phyloP scores from a whole-genome alignment of 768 basidiomycete genomes.

The Tephrocybe sp. region DNA sequence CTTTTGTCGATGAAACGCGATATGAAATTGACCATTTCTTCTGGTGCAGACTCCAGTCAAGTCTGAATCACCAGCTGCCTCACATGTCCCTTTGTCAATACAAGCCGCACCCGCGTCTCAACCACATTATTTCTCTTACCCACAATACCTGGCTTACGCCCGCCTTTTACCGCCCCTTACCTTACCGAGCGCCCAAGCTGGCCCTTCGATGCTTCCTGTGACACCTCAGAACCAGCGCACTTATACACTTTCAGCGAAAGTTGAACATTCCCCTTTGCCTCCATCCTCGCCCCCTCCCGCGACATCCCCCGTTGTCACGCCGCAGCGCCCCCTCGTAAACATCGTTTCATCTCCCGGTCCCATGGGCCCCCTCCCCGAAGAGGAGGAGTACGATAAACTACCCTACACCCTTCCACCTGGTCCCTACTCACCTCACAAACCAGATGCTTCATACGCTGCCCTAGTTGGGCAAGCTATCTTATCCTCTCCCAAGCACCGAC shows the following conservation, averaged over 20 bases:
- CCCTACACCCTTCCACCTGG: constrained; percentile 83
- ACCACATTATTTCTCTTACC: constrained; percentile 36
- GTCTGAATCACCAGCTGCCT: constrained; percentile 47
- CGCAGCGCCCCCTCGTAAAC: constrained; percentile 59
- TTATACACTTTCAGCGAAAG: constrained; percentile 29
- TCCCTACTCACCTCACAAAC: constrained; percentile 78
- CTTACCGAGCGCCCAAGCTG: constrained; percentile 29
- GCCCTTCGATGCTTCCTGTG: constrained; percentile 39
- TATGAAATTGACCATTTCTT: constrained; percentile 13
- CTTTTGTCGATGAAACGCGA: constrained; percentile 5
- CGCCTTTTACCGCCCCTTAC: constrained; percentile 26
- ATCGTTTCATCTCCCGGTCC: constrained; percentile 85
- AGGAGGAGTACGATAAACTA: constrained; percentile 64
- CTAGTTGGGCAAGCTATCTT: constrained; percentile 94
- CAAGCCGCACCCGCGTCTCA: constrained; percentile 22
- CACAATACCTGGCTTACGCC: constrained; percentile 34
- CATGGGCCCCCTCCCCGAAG: constrained; percentile 63
- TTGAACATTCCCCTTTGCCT: constrained; percentile 48
- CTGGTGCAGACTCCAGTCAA: constrained; percentile 30
- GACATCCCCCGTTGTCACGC: constrained; percentile 66
- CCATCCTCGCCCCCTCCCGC: constrained; percentile 59
- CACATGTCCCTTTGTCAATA: constrained; percentile 30
- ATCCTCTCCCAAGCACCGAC: constrained; percentile 77
- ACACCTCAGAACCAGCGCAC: constrained; percentile 51
- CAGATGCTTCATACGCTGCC: constrained; percentile 90